Conservation (phyloP, 2,329 filamentous ascomycete genomes). For the Apiospora marii region DNA sequence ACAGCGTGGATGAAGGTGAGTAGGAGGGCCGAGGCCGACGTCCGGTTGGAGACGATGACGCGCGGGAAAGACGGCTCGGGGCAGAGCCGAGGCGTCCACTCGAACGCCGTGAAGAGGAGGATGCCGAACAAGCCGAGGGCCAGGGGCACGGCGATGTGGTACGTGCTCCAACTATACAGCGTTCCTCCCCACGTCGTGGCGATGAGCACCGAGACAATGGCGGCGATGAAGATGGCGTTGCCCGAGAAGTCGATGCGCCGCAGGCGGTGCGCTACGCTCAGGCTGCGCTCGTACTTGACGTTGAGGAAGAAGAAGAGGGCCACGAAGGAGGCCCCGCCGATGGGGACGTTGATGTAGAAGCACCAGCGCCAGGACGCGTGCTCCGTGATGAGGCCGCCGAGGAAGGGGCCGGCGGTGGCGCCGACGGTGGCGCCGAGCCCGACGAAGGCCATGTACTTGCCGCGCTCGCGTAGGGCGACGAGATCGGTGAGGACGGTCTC, state of each 20-base stretch:
- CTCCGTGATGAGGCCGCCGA: constrained; percentile 15
- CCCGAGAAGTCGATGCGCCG: constrained; percentile 47
- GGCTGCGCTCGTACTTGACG: constrained; percentile 41
- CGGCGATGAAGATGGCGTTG: constrained; percentile 44
- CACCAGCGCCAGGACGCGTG: constrained; percentile 34
- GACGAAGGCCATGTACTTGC: constrained; percentile 16
- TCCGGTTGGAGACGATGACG: constrained; percentile 51
- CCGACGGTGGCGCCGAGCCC: constrained; percentile 7
- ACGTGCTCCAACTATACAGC: constrained; percentile 44
- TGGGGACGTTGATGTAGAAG: constrained; percentile 35
- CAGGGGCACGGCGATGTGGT: constrained; percentile 45
- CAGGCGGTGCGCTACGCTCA: constrained; percentile 52
- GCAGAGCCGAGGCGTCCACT: constrained; percentile 33
- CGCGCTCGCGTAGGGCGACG: constrained; percentile 8
- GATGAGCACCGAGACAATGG: constrained; percentile 45
- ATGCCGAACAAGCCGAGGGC: constrained; percentile 49
- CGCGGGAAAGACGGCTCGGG: constrained; percentile 47
- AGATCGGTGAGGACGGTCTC: constrained; percentile 15
- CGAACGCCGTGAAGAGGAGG: constrained; percentile 44
- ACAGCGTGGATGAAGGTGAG: constrained; percentile 46
- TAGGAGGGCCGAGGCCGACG: constrained; percentile 39
- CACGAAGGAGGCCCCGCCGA: constrained; percentile 30
- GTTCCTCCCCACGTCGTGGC: constrained; percentile 47
- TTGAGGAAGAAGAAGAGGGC: constrained; percentile 31
- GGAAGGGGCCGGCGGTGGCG: background rate